A percentile compares a stretch with the other conserved stretches of the same genome.
Conservation (phyloP, 2,329 filamentous ascomycete genomes). For the Clarireedia hainanense region DNA sequence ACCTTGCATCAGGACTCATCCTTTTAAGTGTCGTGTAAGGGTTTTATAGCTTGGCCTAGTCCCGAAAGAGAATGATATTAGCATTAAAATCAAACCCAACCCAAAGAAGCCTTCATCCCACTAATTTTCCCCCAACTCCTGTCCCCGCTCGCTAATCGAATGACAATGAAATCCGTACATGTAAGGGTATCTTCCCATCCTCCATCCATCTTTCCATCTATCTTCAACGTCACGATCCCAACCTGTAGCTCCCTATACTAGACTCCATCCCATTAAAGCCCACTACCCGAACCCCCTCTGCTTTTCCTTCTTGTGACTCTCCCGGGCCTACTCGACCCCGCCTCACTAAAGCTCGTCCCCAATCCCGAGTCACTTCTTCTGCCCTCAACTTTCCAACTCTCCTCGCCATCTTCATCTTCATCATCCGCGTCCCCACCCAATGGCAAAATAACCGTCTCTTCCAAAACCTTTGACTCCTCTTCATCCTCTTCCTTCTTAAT, state of each 20-base stretch:
- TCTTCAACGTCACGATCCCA: neutral
- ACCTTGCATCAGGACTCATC: too few species aligned
- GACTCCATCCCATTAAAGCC: neutral
- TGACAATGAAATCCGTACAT: too few species aligned
- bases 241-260: neutral
- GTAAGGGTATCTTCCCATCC: neutral
- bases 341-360: slow-evolving; percentile 46
- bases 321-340: slow-evolving; percentile 19
- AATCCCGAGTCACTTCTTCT: slow-evolving; percentile 39
- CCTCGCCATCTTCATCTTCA: slow-evolving; percentile 39
- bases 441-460: slow-evolving; percentile 23
- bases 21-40: too few species aligned
- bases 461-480: slow-evolving; percentile 21
- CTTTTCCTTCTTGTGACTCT: slow-evolving; percentile 21
- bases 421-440: slow-evolving; percentile 39
- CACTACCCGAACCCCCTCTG: neutral
- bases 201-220: neutral
- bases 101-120: too few species aligned
- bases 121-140: too few species aligned
- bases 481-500: slow-evolving; percentile 27
- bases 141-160: too few species aligned
- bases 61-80: too few species aligned
- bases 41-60: too few species aligned
- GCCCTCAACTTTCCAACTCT: slow-evolving; percentile 20
- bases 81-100: too few species aligned